Evolutionary conservation across 1,139 yeast species (phyloP).

Genomic region (Scheffersomyces illinoinensis): DNA sequence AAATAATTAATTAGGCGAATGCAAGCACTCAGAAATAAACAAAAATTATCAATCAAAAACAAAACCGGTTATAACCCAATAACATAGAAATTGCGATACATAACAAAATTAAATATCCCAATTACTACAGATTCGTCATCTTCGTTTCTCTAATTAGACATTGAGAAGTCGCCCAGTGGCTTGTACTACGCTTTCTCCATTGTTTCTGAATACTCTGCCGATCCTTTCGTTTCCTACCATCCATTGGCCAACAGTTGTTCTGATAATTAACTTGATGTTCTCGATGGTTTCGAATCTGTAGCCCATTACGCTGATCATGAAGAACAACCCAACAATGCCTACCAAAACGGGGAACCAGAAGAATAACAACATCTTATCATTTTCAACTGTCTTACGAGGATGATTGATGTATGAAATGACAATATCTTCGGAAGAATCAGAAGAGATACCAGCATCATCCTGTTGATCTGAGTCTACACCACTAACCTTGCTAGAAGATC

Average conservation of each 20-base stretch:
- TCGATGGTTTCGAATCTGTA: constrained; percentile 42
- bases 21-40: background rate
- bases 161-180: constrained; percentile 6
- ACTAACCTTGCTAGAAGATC: constrained; percentile 2
- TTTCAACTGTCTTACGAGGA: constrained; percentile 64
- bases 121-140: background rate
- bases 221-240: constrained; percentile 73
- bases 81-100: background rate
- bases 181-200: constrained; percentile 5
- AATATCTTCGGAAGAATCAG: constrained; percentile 55
- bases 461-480: constrained; percentile 14
- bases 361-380: constrained; percentile 82
- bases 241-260: constrained; percentile 58
- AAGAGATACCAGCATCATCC: constrained; percentile 34
- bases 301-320: constrained; percentile 54
- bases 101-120: background rate
- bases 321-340: constrained; percentile 50
- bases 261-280: constrained; percentile 44
- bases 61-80: background rate
- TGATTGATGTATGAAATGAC: constrained; percentile 57
- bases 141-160: background rate
- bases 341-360: constrained; percentile 83
- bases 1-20: background rate
- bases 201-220: constrained; percentile 49
- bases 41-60: background rate